Base-by-base conservation (phyloP, 23 red algal genomes). In the Gracilariopsis chorda region DNA sequence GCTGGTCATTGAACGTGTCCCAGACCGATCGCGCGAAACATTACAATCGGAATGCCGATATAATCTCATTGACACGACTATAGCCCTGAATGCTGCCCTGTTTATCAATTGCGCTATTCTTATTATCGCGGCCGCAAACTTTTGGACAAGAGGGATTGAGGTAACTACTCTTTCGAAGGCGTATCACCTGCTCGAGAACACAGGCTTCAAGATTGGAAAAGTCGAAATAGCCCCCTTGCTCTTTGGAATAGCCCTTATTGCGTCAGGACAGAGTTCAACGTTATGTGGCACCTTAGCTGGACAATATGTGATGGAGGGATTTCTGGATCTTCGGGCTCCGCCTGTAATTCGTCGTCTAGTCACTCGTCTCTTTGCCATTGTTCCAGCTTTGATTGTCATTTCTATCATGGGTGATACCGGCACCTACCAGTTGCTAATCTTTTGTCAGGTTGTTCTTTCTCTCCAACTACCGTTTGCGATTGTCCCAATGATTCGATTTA, bases 281-380 rank as follows among this genome's bases (percentile, higher is more conserved):
- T 43, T 98, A 25, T 90, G 86, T 43, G 96, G 96, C 53, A 98
- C 96, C 13, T 81, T 95, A 48, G 96, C 96, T 0, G 92, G 96
- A 4, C 96, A 98, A 53, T 95, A 91, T 49, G 92, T 98, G 27
- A 95, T 98, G 96, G 92, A 95, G 33, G 96, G 96, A 14, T 98
- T 98, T 88, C 87, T 98, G 16, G 97, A 92, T 58, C 62, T 95
- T 36, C 63, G 86, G 16, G 81, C 83, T 20, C 84, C 84, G n/a
- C 90, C 90, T 34, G 69, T 95, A 43, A 89, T 94, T 64, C 88
- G 88, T 51, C 83, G 92, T 2, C 67, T 98, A 1, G 67, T 95
- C 17, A 95, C 96, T 1, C 91, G 96, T 46, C 86, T 89, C 14
- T 40, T 91, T 30, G 96, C 96, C 24, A 86, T 98, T 44, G 51